Base-by-base conservation (phyloP, 129 eudicot genomes). In the Saposhnikovia divaricata region DNA sequence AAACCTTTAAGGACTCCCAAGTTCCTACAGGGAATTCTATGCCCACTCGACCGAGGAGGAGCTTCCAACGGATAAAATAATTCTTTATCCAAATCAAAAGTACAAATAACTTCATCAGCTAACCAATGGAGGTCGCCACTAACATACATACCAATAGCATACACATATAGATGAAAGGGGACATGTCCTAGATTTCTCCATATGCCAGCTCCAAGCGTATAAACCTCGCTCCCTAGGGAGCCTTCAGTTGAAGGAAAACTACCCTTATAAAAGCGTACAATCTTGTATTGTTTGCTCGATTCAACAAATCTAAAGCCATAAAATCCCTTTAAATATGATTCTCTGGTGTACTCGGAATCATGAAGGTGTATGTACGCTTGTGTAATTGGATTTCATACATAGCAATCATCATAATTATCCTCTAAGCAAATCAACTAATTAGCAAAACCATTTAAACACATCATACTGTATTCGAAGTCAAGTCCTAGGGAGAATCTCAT, bases 381-480 rank as follows among this genome's bases (percentile, higher is more conserved):
- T 2, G 90, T 86, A 37, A 80, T 27, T 25, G 90, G 92, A 66
- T 89, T 89, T 80, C 90, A 69, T 37, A 37, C 16, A 18, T 1
- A 13, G 3, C 10, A 11, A 12, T 18, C 23, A 4, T 37, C 45
- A 3, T 2, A 78, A 23, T 3, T 9, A 39, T 53, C 10, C 73
- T 84, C 82, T n/a, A 86, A 59, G 81, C 84, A 85, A 45, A 89
- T 61, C 59, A 85, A 68, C 3, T 88, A 90, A 23, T 89, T 59
- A 18, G 83, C 37, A 0, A 87, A 86, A 13, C 87, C 93, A 31
- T 10, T 15, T 72, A 73, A 79, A 7, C 10, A 10, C 42, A 42
- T 16, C 39, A 3, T 3, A 40, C 16, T 0, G 5, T 37, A 9
- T 2, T 19, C 0, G 21, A 82, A 75, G 21, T 10, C 79, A 16